phyloP scores from a whole-genome alignment of 2,329 filamentous ascomycete genomes.

The Ceratocystis variospora region DNA sequence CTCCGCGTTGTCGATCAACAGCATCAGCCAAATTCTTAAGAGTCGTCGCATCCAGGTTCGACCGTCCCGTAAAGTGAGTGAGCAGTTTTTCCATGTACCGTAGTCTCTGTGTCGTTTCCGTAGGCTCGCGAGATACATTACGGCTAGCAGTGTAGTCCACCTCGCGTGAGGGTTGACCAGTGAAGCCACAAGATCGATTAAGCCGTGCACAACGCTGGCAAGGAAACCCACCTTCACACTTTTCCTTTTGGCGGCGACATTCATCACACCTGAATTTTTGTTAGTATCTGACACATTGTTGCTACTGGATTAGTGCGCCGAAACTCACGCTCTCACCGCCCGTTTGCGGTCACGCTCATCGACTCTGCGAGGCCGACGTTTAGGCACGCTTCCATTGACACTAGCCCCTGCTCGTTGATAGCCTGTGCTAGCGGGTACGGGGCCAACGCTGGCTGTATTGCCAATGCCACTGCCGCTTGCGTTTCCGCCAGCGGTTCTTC shows the following conservation, averaged over 20 bases:
- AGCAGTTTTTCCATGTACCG: slow-evolving; percentile 34
- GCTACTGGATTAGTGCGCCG: neutral
- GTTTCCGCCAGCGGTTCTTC: neutral
- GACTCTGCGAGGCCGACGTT: slow-evolving; percentile 22
- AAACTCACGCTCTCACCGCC: slow-evolving; percentile 23
- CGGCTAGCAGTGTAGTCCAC: slow-evolving; percentile 6
- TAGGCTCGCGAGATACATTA: slow-evolving; percentile 16
- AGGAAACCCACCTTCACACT: slow-evolving; percentile 42
- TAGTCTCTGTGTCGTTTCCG: slow-evolving; percentile 21
- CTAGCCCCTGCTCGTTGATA: slow-evolving; percentile 3
- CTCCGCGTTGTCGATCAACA: slow-evolving; percentile 26
- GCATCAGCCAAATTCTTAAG: slow-evolving; percentile 32
- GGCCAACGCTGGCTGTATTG: neutral
- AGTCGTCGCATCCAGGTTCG: slow-evolving; percentile 30
- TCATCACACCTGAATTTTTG: slow-evolving; percentile 34
- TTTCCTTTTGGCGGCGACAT: slow-evolving; percentile 42
- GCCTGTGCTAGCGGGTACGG: neutral
- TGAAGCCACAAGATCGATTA: slow-evolving; percentile 37
- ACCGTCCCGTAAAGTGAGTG: slow-evolving; percentile 34
- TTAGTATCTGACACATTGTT: neutral
- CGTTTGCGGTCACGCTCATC: slow-evolving; percentile 24
- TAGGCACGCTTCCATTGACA: slow-evolving; percentile 18
- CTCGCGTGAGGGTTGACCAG: slow-evolving; percentile 22
- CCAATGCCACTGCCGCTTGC: slow-evolving; percentile 17
- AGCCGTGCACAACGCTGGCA: slow-evolving; percentile 40